These are phyloP conservation scores for Botrytis fabae DNA, from an alignment of 2,329 filamentous ascomycete genomes.

Conservation along the genomic window DNA sequence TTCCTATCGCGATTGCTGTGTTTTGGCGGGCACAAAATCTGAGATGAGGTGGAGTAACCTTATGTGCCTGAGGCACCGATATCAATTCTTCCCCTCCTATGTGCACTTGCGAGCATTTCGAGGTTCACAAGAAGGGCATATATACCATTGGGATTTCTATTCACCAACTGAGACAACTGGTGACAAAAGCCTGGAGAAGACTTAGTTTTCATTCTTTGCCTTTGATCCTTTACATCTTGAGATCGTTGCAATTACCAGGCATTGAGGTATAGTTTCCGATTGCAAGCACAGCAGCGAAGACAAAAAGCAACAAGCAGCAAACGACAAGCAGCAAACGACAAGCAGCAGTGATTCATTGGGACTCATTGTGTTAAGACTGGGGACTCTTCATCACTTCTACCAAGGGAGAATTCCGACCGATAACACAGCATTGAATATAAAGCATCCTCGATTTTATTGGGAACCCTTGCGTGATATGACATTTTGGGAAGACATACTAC, in stretches of 20 bases:
- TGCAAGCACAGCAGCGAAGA: not conserved
- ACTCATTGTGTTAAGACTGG: not conserved
- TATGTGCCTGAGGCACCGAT: not conserved
- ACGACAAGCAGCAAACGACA: not conserved
- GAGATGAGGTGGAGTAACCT: not conserved
- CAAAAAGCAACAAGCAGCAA: not conserved
- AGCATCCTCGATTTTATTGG: not conserved
- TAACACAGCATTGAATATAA: slow-evolving; percentile 5
- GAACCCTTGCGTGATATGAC: not conserved
- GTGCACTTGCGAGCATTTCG: not conserved
- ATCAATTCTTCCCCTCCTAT: not conserved
- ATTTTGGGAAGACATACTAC: not conserved
- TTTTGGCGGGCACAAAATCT: not conserved
- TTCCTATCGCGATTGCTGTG: not conserved
- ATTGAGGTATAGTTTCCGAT: not conserved
- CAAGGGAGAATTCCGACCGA: not conserved
- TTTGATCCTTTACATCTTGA: not conserved
- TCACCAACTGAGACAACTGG: slow-evolving; percentile 4
- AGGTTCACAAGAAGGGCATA: not conserved
- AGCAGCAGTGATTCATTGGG: not conserved
- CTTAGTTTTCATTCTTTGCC: not conserved
- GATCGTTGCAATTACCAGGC: not conserved
- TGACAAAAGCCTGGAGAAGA: not conserved
- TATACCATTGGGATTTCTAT: slow-evolving; percentile 2
- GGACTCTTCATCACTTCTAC: not conserved